Evolutionary conservation across 768 basidiomycete species (phyloP).

Genomic region (Podaxis sp.): DNA sequence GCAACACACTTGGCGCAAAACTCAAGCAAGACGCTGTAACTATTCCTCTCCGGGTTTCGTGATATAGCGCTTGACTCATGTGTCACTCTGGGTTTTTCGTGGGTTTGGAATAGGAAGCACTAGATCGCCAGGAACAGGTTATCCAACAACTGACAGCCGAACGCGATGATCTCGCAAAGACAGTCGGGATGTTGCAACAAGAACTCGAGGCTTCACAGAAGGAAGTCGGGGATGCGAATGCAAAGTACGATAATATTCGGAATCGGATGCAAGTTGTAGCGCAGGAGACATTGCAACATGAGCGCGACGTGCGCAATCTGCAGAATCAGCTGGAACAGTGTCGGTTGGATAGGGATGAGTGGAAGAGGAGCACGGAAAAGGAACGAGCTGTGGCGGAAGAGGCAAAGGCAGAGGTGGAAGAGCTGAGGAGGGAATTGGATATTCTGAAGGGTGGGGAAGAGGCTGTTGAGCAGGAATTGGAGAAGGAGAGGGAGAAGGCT

Average conservation of each 20-base stretch:
- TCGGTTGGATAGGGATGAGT: conserved; percentile 71
- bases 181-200: conserved; percentile 73
- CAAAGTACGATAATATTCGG: conserved; percentile 67
- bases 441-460: conserved; percentile 57
- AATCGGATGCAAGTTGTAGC: conserved; percentile 60
- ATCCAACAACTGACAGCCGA: conserved; percentile 75
- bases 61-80: not conserved
- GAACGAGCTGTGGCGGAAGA: conserved; percentile 76
- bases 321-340: conserved; percentile 86
- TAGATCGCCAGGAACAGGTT: conserved; percentile 86
- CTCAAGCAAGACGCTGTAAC: conserved; percentile 92
- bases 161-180: conserved; percentile 66
- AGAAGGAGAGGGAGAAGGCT: conserved; percentile 67
- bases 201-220: conserved; percentile 76
- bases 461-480: conserved; percentile 52
- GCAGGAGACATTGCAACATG: conserved; percentile 67
- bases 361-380: conserved; percentile 44
- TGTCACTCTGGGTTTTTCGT: not conserved
- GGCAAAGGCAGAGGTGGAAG: conserved; percentile 50
- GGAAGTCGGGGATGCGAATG: conserved; percentile 67
- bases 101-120: conserved; percentile 75
- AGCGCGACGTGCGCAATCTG: conserved; percentile 75
- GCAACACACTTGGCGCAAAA: conserved; percentile 89
- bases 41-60: conserved; percentile 6
- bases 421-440: conserved; percentile 60